Evolutionary conservation across 192 early-diverging fungal genomes (phyloP).

Genomic region (Coemansia sp.): DNA sequence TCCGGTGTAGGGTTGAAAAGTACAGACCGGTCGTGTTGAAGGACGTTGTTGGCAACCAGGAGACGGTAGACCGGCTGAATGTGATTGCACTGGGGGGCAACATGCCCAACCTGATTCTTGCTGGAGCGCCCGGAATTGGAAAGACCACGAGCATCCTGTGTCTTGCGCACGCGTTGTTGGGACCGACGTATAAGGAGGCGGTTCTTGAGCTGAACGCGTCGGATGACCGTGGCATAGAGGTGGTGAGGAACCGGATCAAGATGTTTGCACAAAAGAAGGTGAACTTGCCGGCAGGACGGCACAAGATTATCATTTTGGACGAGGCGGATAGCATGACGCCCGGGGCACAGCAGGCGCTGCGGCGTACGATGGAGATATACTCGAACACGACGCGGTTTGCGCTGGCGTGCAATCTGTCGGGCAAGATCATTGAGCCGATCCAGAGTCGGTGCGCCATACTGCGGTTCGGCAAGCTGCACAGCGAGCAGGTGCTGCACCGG

Average conservation of each 20-base stretch:
- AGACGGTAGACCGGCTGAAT: conserved; percentile 78
- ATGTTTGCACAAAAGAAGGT: conserved; percentile 99
- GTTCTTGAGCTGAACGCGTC: conserved; percentile 98
- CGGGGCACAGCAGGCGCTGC: conserved; percentile 93
- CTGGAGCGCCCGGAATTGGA: conserved; percentile 90
- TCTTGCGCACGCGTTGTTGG: conserved; percentile 85
- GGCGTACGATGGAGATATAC: conserved; percentile 98
- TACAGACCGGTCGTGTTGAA: conserved; percentile 80
- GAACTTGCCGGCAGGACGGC: conserved; percentile 78
- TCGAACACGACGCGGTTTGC: conserved; percentile 94
- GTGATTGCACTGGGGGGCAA: conserved; percentile 88
- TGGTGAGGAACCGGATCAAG: conserved; percentile 94
- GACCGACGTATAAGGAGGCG: conserved; percentile 80
- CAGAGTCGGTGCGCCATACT: conserved; percentile 93
- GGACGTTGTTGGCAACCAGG: conserved; percentile 93
- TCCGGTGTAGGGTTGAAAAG: conserved; percentile 71
- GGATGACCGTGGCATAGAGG: conserved; percentile 92
- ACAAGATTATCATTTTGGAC: conserved; percentile 92
- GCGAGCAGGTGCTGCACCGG: conserved; percentile 74
- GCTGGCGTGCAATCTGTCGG: conserved; percentile 91
- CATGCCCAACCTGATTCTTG: conserved; percentile 92
- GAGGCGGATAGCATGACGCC: conserved; percentile 99
- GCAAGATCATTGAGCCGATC: conserved; percentile 98
- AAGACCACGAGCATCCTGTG: conserved; percentile 96
- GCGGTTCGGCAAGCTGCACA: conserved; percentile 74